phyloP scores from a whole-genome alignment of 2,329 filamentous ascomycete species.

The Aspergillus sclerotialis region DNA sequence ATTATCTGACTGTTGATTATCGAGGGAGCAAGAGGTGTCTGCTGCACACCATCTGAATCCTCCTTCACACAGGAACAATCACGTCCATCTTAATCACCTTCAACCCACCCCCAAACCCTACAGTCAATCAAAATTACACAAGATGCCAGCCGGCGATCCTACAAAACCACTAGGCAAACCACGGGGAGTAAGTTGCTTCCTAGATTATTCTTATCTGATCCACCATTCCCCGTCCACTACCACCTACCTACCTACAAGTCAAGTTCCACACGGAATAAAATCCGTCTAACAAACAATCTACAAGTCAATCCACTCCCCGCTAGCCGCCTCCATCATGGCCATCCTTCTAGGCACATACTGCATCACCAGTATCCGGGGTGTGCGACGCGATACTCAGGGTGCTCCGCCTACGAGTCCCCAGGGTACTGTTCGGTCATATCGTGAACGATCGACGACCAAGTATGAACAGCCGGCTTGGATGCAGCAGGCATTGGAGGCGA shows the following conservation, averaged over 20 bases:
- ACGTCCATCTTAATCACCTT: no score
- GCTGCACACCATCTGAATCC: no score
- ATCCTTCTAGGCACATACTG: conserved; percentile 54
- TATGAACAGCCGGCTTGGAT: conserved; percentile 22
- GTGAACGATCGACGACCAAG: conserved; percentile 41
- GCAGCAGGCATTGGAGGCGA: conserved; percentile 26
- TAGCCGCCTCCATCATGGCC: conserved; percentile 59
- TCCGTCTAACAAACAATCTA: not conserved
- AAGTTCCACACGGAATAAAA: not conserved
- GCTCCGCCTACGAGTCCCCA: conserved; percentile 41
- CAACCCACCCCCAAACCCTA: no score
- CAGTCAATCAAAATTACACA: no score
- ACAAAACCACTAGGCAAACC: not conserved
- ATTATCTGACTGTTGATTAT: no score
- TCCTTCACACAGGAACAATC: no score
- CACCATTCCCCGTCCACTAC: not conserved
- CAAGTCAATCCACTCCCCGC: conserved; percentile 51
- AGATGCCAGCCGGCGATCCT: not conserved
- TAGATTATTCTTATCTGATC: not conserved
- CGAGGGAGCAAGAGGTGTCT: no score
- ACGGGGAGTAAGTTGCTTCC: not conserved
- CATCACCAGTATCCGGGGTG: conserved; percentile 58
- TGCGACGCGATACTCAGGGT: conserved; percentile 59
- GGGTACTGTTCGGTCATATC: conserved; percentile 16
- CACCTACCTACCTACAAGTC: no score